Conservation (phyloP, 805 yeast species). For the Wickerhamiella parazyma region DNA sequence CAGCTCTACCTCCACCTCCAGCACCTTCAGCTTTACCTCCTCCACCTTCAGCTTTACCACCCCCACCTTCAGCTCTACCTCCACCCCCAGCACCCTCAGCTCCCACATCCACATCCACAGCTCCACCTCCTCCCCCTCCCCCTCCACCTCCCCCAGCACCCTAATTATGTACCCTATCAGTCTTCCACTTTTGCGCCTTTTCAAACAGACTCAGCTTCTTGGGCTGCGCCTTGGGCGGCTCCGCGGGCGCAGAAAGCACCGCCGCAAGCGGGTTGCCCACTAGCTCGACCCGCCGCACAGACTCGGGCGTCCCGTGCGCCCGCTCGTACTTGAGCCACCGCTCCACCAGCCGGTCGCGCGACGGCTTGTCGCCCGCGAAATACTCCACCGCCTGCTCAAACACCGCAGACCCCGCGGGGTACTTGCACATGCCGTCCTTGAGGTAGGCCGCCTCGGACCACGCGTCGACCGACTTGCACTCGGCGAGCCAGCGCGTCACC, state of each 20-base stretch:
- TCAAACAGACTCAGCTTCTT: background rate
- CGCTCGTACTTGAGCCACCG: slow-evolving; percentile 53
- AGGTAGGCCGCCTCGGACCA: background rate
- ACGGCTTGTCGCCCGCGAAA: slow-evolving; percentile 29
- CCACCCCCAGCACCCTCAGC: slow-evolving; percentile 23
- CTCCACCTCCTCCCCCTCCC: too few relatives aligned
- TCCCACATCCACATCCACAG: too few relatives aligned
- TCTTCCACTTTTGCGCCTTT: background rate
- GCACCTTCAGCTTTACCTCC: slow-evolving; percentile 20
- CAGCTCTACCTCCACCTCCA: background rate
- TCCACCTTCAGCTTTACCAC: slow-evolving; percentile 22
- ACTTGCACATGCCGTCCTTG: background rate
- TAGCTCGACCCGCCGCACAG: slow-evolving; percentile 28
- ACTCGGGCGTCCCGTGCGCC: slow-evolving; percentile 39
- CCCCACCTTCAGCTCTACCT: slow-evolving; percentile 19
- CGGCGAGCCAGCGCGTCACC: background rate
- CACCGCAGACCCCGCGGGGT: slow-evolving; percentile 19
- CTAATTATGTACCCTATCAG: background rate
- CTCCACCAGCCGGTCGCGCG: slow-evolving; percentile 41
- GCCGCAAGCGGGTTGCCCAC: too few relatives aligned
- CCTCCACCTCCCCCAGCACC: slow-evolving; percentile 2
- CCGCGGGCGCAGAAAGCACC: background rate
- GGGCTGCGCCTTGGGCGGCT: background rate
- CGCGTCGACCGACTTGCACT: background rate
- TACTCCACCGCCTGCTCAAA: slow-evolving; percentile 41